Evolutionary conservation across 768 basidiomycete species (phyloP).

Genomic region (Botryobasidium botryosum): DNA sequence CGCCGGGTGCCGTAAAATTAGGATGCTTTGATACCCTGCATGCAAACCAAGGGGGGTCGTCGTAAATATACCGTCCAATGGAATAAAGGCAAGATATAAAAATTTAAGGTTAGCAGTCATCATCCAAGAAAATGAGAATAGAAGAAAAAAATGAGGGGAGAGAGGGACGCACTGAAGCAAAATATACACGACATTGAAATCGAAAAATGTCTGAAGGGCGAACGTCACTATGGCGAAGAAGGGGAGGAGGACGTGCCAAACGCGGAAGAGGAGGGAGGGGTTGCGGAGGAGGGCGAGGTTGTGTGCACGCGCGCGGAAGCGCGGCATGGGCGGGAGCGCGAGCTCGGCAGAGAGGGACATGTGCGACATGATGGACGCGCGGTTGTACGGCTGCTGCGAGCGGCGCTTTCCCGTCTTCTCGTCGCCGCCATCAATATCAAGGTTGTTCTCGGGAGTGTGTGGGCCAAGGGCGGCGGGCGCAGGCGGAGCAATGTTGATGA

Average conservation of each 20-base stretch:
- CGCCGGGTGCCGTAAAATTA: constrained; percentile 47
- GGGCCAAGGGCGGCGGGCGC: too few species aligned
- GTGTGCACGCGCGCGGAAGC: constrained; percentile 50
- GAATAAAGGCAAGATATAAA: not conserved
- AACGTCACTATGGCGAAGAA: constrained; percentile 54
- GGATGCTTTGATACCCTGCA: constrained; percentile 58
- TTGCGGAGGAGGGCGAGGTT: constrained; percentile 49
- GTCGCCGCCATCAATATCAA: constrained; percentile 22
- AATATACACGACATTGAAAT: constrained; percentile 77
- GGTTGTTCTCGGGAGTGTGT: constrained; percentile 32
- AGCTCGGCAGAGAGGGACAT: not conserved
- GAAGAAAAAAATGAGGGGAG: constrained; percentile 4
- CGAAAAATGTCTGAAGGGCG: constrained; percentile 68
- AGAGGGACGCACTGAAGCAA: constrained; percentile 51
- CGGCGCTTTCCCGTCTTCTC: constrained; percentile 24
- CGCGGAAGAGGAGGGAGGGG: constrained; percentile 25
- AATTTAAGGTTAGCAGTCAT: constrained; percentile 22
- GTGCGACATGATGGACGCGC: not conserved
- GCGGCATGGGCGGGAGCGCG: constrained; percentile 22
- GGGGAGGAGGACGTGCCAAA: constrained; percentile 44
- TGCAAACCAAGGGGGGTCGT: not conserved
- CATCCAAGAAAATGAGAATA: constrained; percentile 65
- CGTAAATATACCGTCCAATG: not conserved
- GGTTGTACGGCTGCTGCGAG: constrained; percentile 12
- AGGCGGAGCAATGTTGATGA: constrained; percentile 59